Evolutionary conservation across 2,329 filamentous ascomycete species (phyloP), one percentile per base, ranked within the genome.

Genomic region (Monilinia fructigena): DNA sequence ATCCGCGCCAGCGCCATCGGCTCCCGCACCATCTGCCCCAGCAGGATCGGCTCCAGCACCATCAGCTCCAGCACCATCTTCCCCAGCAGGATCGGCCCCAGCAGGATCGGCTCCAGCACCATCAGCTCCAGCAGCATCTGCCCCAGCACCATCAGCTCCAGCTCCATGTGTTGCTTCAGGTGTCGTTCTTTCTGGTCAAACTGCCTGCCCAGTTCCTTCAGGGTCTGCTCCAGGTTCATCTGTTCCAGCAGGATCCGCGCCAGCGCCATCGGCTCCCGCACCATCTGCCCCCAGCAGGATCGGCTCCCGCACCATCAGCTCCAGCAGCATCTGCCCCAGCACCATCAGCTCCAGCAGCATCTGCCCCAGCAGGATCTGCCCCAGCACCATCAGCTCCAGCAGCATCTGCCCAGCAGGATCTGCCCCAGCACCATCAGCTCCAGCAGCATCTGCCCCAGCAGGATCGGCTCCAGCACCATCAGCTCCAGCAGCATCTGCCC

Each of bases 361-460:
- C n/a, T n/a, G n/a, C n/a, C n/a, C n/a, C n/a, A n/a, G n/a, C n/a
- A n/a, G n/a, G n/a, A n/a, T n/a, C 31, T 4, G 4, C 53, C 14
- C 16, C 60, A 23, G n/a, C 40, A 14, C 40, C 16, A 16, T 42
- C 40, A 14, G 40, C 40, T 14, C 40, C 40, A 42, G 16, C 16
- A n/a, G n/a, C n/a, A n/a, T n/a, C n/a, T n/a, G n/a, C n/a, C n/a
- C n/a, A n/a, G n/a, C n/a, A n/a, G n/a, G n/a, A n/a, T n/a, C n/a
- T 42, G 8, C 55, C n/a, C 31, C 55, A 12, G 20, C 47, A 40
- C 3, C 64, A 48, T 23, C 28, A 70, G 60, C 68, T 23, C 48
- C 66, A 53, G 45, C n/a, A n/a, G n/a, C n/a, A n/a, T n/a, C n/a
- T n/a, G n/a, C n/a, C n/a, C n/a, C n/a, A n/a, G n/a, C n/a, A n/a